Evolutionary conservation across 2,329 filamentous ascomycete species (phyloP), one percentile per base, ranked within the genome.

Genomic region (Nemania abortiva): DNA sequence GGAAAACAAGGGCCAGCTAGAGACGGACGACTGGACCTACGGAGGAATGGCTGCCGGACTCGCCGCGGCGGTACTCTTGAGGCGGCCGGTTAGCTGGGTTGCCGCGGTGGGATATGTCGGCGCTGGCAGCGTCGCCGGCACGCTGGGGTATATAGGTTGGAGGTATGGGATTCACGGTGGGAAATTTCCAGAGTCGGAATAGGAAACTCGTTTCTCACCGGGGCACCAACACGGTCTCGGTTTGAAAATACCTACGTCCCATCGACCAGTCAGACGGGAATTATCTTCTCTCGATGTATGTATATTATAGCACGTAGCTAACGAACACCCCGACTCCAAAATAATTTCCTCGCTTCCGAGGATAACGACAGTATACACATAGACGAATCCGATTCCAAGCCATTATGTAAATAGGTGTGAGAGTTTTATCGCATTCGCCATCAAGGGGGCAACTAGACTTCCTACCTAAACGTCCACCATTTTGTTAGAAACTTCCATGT

Each of bases 11-110:
- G 84, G 86, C 0, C 89, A 92, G 81, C 74, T 87, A 0, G 82
- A 87, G 72, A 84, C 82, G 57, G 89, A 90, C 75, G 86, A 87
- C 73, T 89, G 84, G 82, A 85, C 83, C 22, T 81, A 84, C 20
- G 80, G 76, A 0, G 86, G 83, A 0, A 83, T 84, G 72, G 79
- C 74, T 0, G 74, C 75, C 1, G 76, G 73, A 3, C 65, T 70
- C 10, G 58, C 79, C 5, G 79, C 74, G 2, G 74, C 75, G 6
- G 76, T 77, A 61, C 76, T 75, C 70, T 71, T 77, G 13, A 58
- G 80, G 49, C 56, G 71, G 9, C 69, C 69, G 20, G 58, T 66
- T 50, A 80, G 82, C 1, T 83, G 81, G 79, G 81, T 78, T 65
- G 82, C 81, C 1, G 73, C 80, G 1, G 66, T 85, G 1, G 86